Evolutionary conservation across 2,329 filamentous ascomycete species (phyloP), one percentile per base, ranked within the genome.

Genomic region (Sclerotiophoma versabilis): DNA sequence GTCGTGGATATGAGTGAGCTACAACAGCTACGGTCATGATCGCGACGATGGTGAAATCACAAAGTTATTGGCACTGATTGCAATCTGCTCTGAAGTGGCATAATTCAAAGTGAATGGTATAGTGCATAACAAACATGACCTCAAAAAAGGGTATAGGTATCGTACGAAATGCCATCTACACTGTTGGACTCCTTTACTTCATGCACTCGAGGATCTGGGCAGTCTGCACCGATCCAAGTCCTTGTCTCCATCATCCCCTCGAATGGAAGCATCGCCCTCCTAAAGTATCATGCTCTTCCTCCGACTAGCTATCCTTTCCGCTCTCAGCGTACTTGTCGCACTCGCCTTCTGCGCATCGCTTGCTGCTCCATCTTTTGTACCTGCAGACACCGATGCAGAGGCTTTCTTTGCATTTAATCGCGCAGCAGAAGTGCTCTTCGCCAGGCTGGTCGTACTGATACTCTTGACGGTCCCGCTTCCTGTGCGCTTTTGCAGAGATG

Each of bases 1-100:
- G 81, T 85, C 41, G 83, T 92, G 8, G 87, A 92, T 75, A 83
- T 90, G 5, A 86, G 79, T 58, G 88, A 89, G 66, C 74, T 93
- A 63, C 77, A 81, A 42, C 77, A 75, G 48, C 76, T 91, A 66
- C 20, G 43, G 15, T 48, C 42, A 2, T 54, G 19, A 45, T n/a
- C 0, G 29, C 23, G 11, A 34, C 23, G 11, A 22, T 7, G 11
- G 12, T 4, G 22, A 27, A 23, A 22, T 27, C 22, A 41, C 15
- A 8, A 49, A 12, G 6, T 9, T 20, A 12, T 12, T 12, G 32
- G 37, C 19, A 23, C 9, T 20, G 8, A 20, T 15, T 11, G 4
- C 22, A 11, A 15, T 44, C 12, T 30, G 4, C 26, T n/a, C 9
- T 29, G 15, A 43, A 38, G 19, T 43, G 38, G 30, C 30, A 19